These are phyloP conservation scores for Telopea speciosissima DNA, from an alignment of 177 flowering plant species.

Conservation along the genomic window DNA sequence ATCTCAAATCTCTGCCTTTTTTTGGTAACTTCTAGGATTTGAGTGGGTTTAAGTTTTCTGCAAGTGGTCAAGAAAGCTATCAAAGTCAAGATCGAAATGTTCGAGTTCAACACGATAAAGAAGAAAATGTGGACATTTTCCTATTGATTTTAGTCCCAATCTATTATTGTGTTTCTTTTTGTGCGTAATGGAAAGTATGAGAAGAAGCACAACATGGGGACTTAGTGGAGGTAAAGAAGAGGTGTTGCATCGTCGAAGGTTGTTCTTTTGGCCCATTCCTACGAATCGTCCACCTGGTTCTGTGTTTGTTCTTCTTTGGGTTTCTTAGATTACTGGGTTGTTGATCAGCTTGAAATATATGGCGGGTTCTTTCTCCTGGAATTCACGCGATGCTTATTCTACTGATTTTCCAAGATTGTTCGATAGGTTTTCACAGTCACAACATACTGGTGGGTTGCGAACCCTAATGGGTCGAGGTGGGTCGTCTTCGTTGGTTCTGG, in stretches of 20 bases:
- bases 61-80: background rate
- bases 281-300: constrained; percentile 76
- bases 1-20: background rate
- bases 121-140: constrained; percentile 61
- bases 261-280: constrained; percentile 65
- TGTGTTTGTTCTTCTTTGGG: constrained; percentile 10
- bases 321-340: constrained; percentile 5
- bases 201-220: constrained; percentile 9
- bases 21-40: background rate
- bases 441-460: constrained; percentile 22
- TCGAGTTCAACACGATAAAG: constrained; percentile 35
- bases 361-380: constrained; percentile 18
- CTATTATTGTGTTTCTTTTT: constrained; percentile 7
- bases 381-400: constrained; percentile 16
- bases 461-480: constrained; percentile 18
- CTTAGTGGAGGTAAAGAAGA: constrained; percentile 17
- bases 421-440: constrained; percentile 21
- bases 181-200: constrained; percentile 42
- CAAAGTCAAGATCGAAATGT: constrained; percentile 27
- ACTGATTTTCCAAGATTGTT: constrained; percentile 14
- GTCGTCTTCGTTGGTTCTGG: constrained; percentile 35
- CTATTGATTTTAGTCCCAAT: constrained; percentile 17
- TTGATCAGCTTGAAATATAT: background rate
- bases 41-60: background rate
- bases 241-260: constrained; percentile 32